Evolutionary conservation across 2,329 filamentous ascomycete species (phyloP), one percentile per base, ranked within the genome.

Genomic region (Tolypocladium tundrense): DNA sequence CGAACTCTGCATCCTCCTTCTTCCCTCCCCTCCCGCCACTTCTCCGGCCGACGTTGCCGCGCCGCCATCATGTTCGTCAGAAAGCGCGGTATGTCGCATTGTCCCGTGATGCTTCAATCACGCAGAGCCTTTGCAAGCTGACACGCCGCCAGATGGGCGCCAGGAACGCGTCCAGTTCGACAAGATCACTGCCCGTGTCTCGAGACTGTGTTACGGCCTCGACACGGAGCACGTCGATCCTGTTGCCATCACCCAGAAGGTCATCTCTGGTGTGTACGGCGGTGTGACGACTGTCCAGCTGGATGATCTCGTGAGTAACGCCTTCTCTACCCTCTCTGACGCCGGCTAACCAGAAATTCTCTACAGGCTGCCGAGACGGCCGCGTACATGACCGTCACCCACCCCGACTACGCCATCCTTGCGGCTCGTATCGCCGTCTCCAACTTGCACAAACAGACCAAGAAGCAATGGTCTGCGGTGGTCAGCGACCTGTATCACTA

Each of bases 121-220:
- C 31, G 16, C 3, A 2, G 27, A 35, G 16, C 31, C 9, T 9
- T 51, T 4, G 3, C 48, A 37, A 43, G 54, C 70, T 77, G 58
- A 74, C 67, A 10, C 31, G 27, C 11, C 21, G 19, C 13, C 58
- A 97, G 94, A 99, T 84, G 93, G 93, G 78, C 94, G 94, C 82
- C 96, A 97, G 81, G 94, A 99, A 84, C 94, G 94, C 76, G 94
- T 99, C 64, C 94, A 99, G 76, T 99, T 99, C 80, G 94, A 99
- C 83, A 99, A 99, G 81, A 99, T 99, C 84, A 97, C 94, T 70
- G 94, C 94, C 69, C 91, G 94, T 76, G 94, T 99, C 66, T 97
- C 94, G 53, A 87, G 94, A 70, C 82, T 99, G 71, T 99, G 94
- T 84, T 99, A 99, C 75, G 93, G 93, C 65, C 88, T 99, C 59